Base-by-base conservation (phyloP, 257 asterid genomes). In the Ophiorrhiza pumila region DNA sequence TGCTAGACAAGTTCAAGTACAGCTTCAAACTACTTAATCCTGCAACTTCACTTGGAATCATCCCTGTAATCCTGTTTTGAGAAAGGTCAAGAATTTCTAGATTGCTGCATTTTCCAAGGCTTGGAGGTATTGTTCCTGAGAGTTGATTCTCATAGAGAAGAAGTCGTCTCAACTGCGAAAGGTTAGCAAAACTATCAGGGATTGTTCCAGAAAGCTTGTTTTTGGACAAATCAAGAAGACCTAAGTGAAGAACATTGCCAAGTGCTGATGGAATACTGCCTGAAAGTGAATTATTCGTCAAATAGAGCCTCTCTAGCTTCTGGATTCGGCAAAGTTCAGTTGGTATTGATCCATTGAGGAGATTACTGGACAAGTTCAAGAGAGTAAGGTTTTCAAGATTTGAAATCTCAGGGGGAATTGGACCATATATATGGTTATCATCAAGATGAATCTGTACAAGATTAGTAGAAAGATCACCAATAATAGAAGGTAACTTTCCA, bases 41-140 rank as follows among this genome's bases (percentile, higher is more conserved):
- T 2, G 96, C 96, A 42, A 92, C 89, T 71, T 83, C 89, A 47
- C 81, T 60, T 29, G 98, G 98, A 66, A 92, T 83, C 56, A n/a
- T 61, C 47, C 96, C 98, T 1, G 87, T 64, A 17, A 92, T 80
- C 37, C 73, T 77, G 66, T 92, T 92, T 17, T 79, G 72, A 32
- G 98, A 92, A 29, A 92, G 90, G 41, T 92, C 96, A 59, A 92
- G 96, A 63, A 88, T 83, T 56, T 92, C 96, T 18, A 92, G 61
- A 80, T 87, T 88, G 29, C 80, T 70, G 78, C 96, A 91, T 77
- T 89, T 79, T 12, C 93, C 95, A 0, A 88, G 66, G 71, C 91
- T 88, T 13, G 82, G 71, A 0, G 96, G 96, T 29, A 92, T 88
- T 43, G 72, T 71, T 7, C 98, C 98, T 0, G 87, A 74, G 47